A percentile compares a stretch with the other conserved stretches of the same genome.
Conservation (phyloP, 306 rosid species). For the Rosa multiflora region DNA sequence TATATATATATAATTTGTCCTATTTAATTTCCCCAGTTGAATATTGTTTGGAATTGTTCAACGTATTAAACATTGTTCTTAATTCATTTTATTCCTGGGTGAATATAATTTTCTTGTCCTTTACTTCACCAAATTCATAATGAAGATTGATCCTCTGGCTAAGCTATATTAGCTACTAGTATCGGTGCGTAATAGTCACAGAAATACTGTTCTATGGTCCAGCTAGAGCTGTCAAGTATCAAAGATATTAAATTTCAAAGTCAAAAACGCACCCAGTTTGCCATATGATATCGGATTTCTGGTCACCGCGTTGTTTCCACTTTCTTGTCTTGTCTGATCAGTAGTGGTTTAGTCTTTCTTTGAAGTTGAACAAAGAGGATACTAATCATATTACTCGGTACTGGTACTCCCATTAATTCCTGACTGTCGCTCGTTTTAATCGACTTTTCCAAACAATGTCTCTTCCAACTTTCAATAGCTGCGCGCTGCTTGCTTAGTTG, state of each 20-base stretch:
- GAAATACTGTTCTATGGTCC: background rate
- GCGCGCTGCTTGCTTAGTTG: background rate
- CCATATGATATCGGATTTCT: background rate
- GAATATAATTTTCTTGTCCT: background rate
- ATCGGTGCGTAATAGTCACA: background rate
- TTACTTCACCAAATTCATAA: background rate
- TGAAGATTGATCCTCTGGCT: background rate
- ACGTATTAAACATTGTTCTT: background rate
- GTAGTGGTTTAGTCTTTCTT: background rate
- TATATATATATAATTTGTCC: background rate
- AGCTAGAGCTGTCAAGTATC: background rate
- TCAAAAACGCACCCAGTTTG: background rate
- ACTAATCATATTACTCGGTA: background rate
- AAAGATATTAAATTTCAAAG: background rate
- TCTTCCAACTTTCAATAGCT: background rate
- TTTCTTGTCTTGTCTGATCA: background rate
- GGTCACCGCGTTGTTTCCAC: background rate
- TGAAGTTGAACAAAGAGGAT: background rate
- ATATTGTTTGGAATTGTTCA: background rate
- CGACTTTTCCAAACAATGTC: background rate
- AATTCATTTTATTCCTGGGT: background rate
- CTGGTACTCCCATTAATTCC: background rate
- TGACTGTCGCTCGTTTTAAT: background rate
- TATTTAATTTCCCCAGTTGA: background rate
- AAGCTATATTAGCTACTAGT: background rate